These are phyloP conservation scores for Penicillium turbatum DNA, from an alignment of 495 filamentous ascomycete genomes.

Conservation along the genomic window DNA sequence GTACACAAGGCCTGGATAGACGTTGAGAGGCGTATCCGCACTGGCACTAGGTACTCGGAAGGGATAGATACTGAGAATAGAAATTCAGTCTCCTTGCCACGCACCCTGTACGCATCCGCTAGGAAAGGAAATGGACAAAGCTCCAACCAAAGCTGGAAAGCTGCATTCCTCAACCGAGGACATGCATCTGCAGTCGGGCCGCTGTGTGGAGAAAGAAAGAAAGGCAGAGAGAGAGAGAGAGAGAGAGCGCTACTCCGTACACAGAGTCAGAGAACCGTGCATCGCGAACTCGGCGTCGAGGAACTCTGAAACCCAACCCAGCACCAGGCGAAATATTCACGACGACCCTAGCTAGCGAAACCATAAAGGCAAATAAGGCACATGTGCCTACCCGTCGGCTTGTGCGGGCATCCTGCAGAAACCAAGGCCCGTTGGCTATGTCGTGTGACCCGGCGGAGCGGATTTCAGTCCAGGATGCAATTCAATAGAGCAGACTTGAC, in stretches of 20 bases:
- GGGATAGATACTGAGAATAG: neutral
- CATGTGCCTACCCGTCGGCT: neutral
- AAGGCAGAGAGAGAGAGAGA: no score
- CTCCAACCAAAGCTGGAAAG: neutral
- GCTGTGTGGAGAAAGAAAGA: neutral
- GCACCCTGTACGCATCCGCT: neutral
- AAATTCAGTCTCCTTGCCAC: neutral
- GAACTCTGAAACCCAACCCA: neutral
- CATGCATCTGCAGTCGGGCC: neutral
- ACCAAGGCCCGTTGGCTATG: neutral
- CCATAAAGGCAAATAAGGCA: neutral
- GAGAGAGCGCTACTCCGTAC: neutral
- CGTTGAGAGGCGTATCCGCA: neutral
- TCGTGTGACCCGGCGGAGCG: neutral
- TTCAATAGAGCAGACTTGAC: neutral
- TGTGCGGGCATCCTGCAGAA: neutral
- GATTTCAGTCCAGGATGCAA: constrained; percentile 1
- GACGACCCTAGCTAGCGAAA: neutral
- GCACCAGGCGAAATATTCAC: neutral
- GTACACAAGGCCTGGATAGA: neutral
- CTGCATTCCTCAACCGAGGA: neutral
- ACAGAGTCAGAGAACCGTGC: neutral
- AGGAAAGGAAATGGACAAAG: neutral
- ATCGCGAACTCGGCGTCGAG: neutral
- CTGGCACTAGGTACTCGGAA: neutral